Evolutionary conservation across 2,329 filamentous ascomycete genomes (phyloP).

Genomic region (Calonectria pteridis): DNA sequence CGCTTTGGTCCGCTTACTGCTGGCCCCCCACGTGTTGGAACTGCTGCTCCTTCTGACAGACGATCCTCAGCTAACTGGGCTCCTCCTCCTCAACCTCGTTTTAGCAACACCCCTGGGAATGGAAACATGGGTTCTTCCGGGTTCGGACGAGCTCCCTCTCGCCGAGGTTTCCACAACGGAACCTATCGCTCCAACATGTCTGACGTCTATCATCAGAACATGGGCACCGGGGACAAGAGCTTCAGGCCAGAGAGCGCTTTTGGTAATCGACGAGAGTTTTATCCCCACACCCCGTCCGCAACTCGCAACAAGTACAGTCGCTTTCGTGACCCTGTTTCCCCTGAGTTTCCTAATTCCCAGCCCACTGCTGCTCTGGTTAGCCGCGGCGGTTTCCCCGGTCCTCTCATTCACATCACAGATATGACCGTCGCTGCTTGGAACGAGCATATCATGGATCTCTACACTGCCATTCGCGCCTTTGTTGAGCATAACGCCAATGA

Average conservation of each 20-base stretch:
- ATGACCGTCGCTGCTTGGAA: conserved; percentile 51
- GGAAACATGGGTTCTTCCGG: conserved; percentile 20
- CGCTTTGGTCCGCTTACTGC: conserved; percentile 48
- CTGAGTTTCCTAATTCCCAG: conserved; percentile 31
- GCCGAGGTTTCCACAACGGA: conserved; percentile 46
- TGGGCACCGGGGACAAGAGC: conserved; percentile 37
- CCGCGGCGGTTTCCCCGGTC: conserved; percentile 35
- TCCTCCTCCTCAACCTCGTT: conserved; percentile 36
- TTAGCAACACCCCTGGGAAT: conserved; percentile 28
- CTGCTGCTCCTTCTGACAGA: conserved; percentile 43
- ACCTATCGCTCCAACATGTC: conserved; percentile 50
- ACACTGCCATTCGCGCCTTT: conserved; percentile 51
- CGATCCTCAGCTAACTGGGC: conserved; percentile 38
- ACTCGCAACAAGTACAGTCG: conserved; percentile 47
- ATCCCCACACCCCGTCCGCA: conserved; percentile 48
- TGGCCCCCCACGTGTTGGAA: conserved; percentile 45
- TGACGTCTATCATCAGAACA: conserved; percentile 49
- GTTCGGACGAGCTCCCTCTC: conserved; percentile 41
- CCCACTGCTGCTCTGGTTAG: conserved; percentile 34
- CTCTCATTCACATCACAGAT: conserved; percentile 53
- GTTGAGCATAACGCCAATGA: conserved; percentile 51
- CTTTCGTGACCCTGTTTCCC: conserved; percentile 42
- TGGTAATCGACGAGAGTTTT: conserved; percentile 41
- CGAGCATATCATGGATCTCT: conserved; percentile 53
- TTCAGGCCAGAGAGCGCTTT: conserved; percentile 38